Percentiles rank a stretch among this genome's conserved stretches.
phyloP scores from a whole-genome alignment of 257 asterid species.

The Solanum piurae region DNA sequence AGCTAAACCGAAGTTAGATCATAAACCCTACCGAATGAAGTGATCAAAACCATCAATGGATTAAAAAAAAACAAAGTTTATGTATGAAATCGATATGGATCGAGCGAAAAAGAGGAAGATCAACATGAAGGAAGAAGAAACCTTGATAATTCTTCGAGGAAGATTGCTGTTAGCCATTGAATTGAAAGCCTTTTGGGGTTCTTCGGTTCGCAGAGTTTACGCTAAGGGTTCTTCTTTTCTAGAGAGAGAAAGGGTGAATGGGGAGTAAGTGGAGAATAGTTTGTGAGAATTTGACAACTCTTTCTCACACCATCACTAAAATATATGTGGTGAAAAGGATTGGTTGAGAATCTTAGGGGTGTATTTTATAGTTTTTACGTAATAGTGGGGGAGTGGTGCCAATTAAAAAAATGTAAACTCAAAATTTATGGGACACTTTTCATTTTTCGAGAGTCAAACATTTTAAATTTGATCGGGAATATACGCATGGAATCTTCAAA shows the following conservation, averaged over 20 bases:
- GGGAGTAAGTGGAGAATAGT: neutral
- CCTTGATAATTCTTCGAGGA: slow-evolving; percentile 74
- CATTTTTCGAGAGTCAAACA: no score
- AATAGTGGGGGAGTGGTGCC: neutral
- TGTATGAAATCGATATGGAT: slow-evolving; percentile 25
- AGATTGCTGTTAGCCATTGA: slow-evolving; percentile 52
- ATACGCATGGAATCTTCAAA: no score
- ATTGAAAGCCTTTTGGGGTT: slow-evolving; percentile 13
- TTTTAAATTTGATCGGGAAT: no score
- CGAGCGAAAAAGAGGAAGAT: slow-evolving; percentile 33
- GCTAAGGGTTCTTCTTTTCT: slow-evolving; percentile 10
- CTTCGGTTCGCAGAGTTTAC: slow-evolving; percentile 11
- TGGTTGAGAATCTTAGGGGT: neutral
- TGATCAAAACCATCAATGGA: neutral
- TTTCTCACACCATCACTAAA: neutral
- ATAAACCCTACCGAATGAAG: slow-evolving; percentile 17
- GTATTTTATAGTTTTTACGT: neutral
- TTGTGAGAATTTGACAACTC: neutral
- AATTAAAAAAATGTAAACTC: neutral
- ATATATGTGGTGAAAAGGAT: neutral
- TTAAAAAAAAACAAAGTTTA: neutral
- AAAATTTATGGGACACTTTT: no score
- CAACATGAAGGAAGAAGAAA: slow-evolving; percentile 13
- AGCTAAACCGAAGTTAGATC: slow-evolving; percentile 5
- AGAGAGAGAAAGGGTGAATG: neutral